Base-by-base conservation (phyloP, 345 rosid species). In the Linum usitatissimum region DNA sequence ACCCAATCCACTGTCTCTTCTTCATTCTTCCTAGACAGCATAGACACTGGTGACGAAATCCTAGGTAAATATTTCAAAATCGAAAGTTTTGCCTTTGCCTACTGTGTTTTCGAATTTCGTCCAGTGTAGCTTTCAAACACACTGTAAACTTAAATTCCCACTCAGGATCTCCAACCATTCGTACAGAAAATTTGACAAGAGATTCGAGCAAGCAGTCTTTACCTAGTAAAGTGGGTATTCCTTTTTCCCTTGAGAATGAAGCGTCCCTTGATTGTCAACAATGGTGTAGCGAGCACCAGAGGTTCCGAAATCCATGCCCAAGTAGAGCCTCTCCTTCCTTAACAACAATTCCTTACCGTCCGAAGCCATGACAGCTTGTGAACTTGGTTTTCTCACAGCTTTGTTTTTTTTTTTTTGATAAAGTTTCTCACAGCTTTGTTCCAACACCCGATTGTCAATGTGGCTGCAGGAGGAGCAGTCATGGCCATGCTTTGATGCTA, bases 281-380 rank as follows among this genome's bases (percentile, higher is more conserved):
- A 92, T 71, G 53, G 86, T 84, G 67, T 64, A 92, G 66, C 96
- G 76, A 63, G 93, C 96, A 55, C 96, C 98, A 10, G 98, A 91
- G 2, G 98, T 91, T 31, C 98, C 96, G 71, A 91, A 91, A 65
- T 91, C 98, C 96, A 91, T 80, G 23, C 98, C 98, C 18, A 92
- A 79, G 71, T 80, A 88, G 34, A 86, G 89, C 70, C 78, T 66
- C 17, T 74, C 84, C 59, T 73, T 45, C 73, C 34, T 36, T 62
- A 55, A 56, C 38, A 60, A 34, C 8, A 34, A 34, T 45, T 64
- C 63, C 59, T 68, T 61, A 53, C 60, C 68, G 53, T 79, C 64
- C 55, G 20, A 36, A 53, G 63, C 72, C 93, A 76, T 71, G 14
- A 31, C 14, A 71, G 68, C 73, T 53, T 28, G 48, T 21, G 40